Base-by-base conservation (phyloP, 1,284 basidiomycete genomes). In the Marasmius fiardii region DNA sequence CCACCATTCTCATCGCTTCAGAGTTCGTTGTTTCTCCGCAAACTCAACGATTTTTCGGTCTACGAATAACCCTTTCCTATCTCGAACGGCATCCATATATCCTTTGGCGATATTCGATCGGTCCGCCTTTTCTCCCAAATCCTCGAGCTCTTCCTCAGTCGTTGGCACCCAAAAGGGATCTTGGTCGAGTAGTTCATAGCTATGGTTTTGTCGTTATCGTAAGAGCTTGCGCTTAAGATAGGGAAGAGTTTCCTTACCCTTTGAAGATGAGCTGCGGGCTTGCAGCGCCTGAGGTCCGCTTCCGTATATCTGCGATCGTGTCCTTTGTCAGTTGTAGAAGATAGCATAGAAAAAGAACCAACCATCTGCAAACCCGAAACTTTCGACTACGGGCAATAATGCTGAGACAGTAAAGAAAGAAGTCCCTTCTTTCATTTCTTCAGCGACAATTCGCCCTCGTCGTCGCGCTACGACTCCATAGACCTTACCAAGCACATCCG, bases 161-260 rank as follows among this genome's bases (percentile, higher is more conserved):
- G 93, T 94, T 0, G 97, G 97, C 0, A 99, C 95, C 97, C 97
- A 99, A 78, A 96, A 99, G 2, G 97, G 97, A 75, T 99, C 95
- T 63, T 88, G 84, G 71, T 95, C 92, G 28, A 97, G 79, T 64
- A 93, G 79, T 69, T 96, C 92, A 70, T 92, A 93, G 44, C 90
- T 91, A 60, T 26, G 43, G 24, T 10, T 52, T 57, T 54, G 48
- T 52, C 39, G 28, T n/a, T n/a, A 10, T 31, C 47, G 50, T 48
- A 16, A 28, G 39, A 33, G 33, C 23, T 39, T 21, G 12, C 34
- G 23, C 14, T 26, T 26, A 23, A 43, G 34, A n/a, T 48, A 28
- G 23, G 43, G 24, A 34, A 39, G 52, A 20, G 53, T 43, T n/a
- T 14, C 68, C 85, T 64, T 74, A 94, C 80, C 96, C 96, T 69